Evolutionary conservation across 306 rosid species (phyloP).

Genomic region (Vigna nakashimae): DNA sequence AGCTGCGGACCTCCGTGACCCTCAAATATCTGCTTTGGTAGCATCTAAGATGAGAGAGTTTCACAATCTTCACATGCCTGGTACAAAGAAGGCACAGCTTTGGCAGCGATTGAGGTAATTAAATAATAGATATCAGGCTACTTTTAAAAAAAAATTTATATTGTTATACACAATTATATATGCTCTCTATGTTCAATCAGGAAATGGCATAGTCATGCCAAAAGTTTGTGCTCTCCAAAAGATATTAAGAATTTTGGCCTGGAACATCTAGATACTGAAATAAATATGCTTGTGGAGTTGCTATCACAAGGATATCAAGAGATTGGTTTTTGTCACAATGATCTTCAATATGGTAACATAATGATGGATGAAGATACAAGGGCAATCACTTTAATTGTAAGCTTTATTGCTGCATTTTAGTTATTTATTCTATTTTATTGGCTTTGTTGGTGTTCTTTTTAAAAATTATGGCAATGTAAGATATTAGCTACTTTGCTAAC

Average conservation of each 20-base stretch:
- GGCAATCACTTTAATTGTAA: conserved; percentile 82
- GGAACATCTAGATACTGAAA: conserved; percentile 68
- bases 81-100: conserved; percentile 57
- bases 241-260: conserved; percentile 58
- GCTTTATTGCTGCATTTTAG: conserved; percentile 38
- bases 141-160: background rate
- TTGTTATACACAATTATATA: conserved; percentile 20
- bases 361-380: conserved; percentile 88
- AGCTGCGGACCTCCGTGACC: conserved; percentile 73
- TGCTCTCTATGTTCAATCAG: conserved; percentile 44
- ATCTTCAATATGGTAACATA: conserved; percentile 95
- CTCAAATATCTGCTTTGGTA: conserved; percentile 70
- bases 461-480: background rate
- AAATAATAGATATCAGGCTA: conserved; percentile 33
- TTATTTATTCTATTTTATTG: background rate
- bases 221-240: conserved; percentile 59
- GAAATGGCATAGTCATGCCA: conserved; percentile 75
- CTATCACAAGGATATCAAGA: conserved; percentile 56
- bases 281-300: conserved; percentile 58
- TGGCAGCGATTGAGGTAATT: conserved; percentile 85
- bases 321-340: conserved; percentile 94
- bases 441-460: background rate
- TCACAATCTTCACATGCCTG: conserved; percentile 81
- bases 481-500: background rate
- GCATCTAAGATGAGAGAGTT: conserved; percentile 83